Base-by-base conservation (phyloP, 176 grass and related monocot species). In the Oryza nivara region DNA sequence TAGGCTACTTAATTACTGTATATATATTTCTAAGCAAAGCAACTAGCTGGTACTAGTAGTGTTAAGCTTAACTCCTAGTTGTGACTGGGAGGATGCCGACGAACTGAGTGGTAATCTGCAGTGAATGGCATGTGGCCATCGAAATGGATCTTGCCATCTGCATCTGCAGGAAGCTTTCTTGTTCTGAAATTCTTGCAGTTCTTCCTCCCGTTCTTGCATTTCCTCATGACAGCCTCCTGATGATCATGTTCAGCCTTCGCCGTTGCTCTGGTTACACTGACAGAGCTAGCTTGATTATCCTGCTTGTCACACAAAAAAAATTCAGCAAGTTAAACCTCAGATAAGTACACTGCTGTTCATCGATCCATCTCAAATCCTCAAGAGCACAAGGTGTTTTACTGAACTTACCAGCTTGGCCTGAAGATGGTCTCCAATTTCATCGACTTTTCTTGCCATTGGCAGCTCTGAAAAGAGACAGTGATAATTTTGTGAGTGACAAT, bases 41-140 rank as follows among this genome's bases (percentile, higher is more conserved):
- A 66, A 52, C 51, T 28, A 14, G 45, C 41, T 70, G 61, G 43
- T 41, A 34, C 56, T 41, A 44, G 67, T 35, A 9, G 12, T 49
- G 34, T 4, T 13, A 56, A 40, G 3, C 9, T 68, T 68, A 49
- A 11, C 36, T 26, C 25, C 41, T 82, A 97, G 86, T 97, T 94
- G 84, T 97, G 91, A 72, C 73, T 83, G 51, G 95, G 89, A 56
- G 95, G 86, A 48, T 92, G 90, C 32, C 72, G 84, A 26, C 11
- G 77, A 0, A 90, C 46, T 1, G 1, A 2, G 73, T 35, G n/a
- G 88, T 97, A 97, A 73, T 97, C 95, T 17, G 95, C 88, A 17
- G 88, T 86, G 85, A 97, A 91, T 61, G 90, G 79, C 60, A 88
- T 34, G 43, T 76, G 25, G 74, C 79, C 88, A 44, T 78, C 67